Percentiles rank a stretch among this genome's conserved stretches.
phyloP scores from a whole-genome alignment of 352 stramenopile genomes.

The Thalassiosira mediterranea region DNA sequence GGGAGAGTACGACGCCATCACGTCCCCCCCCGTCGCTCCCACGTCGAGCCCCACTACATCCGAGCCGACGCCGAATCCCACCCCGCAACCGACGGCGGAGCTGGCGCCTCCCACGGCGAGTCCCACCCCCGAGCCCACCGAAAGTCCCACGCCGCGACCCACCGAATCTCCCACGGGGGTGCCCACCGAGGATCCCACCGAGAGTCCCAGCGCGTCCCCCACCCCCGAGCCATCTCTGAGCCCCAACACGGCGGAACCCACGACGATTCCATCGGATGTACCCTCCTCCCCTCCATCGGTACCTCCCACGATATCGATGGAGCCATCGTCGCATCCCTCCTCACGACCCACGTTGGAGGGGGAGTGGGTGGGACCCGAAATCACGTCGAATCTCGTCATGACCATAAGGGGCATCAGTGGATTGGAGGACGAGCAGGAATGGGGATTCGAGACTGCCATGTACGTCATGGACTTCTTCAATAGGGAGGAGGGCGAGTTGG shows the following conservation, averaged over 20 bases:
- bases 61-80: no score
- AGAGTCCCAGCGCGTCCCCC: background rate
- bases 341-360: background rate
- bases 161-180: background rate
- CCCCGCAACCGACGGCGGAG: background rate
- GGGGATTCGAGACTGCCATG: background rate
- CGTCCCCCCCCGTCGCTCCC: no score
- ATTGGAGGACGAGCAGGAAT: background rate
- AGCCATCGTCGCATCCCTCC: background rate
- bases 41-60: no score
- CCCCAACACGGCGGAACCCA: no score
- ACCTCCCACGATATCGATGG: background rate
- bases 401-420: background rate
- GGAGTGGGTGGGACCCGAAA: background rate
- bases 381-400: background rate
- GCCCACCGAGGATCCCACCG: background rate
- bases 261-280: no score
- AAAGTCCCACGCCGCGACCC: background rate
- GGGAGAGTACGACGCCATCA: no score
- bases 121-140: background rate
- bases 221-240: no score
- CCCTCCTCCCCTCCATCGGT: no score
- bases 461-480: conserved; percentile 5
- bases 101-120: background rate
- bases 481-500: background rate